These are phyloP conservation scores for Kodamaea ohmeri DNA, from an alignment of 1,139 yeast species.

Conservation along the genomic window DNA sequence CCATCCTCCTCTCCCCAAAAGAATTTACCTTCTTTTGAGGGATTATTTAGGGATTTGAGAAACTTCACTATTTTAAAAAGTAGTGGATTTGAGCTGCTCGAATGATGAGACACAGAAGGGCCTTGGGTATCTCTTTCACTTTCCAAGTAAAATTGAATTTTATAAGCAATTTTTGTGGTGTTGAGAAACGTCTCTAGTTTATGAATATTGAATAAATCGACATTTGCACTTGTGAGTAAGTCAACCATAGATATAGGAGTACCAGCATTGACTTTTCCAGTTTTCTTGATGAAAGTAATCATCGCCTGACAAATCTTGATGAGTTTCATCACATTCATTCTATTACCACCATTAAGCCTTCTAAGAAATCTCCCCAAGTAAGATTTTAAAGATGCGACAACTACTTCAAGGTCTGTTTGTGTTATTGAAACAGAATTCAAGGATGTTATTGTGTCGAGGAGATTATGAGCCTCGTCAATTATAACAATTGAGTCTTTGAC, in stretches of 20 bases:
- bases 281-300: conserved; percentile 38
- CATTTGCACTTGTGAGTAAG: conserved; percentile 56
- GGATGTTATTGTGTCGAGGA: conserved; percentile 72
- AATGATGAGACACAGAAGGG: conserved; percentile 8
- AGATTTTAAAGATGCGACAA: conserved; percentile 45
- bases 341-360: conserved; percentile 69
- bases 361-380: conserved; percentile 62
- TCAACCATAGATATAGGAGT: conserved; percentile 48
- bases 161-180: conserved; percentile 76
- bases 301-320: conserved; percentile 55
- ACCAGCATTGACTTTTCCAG: conserved; percentile 48
- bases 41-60: conserved; percentile 64
- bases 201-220: conserved; percentile 69
- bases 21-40: conserved; percentile 77
- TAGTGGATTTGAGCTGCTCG: conserved; percentile 47
- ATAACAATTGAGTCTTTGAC: conserved; percentile 66
- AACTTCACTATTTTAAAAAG: conserved; percentile 67
- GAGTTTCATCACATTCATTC: conserved; percentile 66
- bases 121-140: conserved; percentile 12
- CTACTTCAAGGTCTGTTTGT: conserved; percentile 42
- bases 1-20: conserved; percentile 53
- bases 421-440: conserved; percentile 65
- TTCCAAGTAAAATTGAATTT: conserved; percentile 68
- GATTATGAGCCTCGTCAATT: conserved; percentile 91
- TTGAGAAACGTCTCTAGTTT: conserved; percentile 63